Base-by-base conservation (phyloP, 192 early-diverging fungal genomes). In the Glomus cerebriforme region DNA sequence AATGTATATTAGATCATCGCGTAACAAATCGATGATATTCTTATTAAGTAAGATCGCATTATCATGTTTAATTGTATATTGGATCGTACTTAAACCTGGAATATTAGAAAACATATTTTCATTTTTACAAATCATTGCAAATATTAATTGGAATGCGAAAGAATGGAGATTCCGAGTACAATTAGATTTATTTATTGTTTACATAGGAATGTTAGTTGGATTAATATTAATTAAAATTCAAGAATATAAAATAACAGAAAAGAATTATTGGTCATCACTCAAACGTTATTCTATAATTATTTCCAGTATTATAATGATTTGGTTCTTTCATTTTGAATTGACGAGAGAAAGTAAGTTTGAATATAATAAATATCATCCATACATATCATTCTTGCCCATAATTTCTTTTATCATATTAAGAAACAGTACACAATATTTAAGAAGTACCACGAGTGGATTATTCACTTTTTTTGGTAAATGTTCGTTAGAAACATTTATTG, bases 401-500 rank as follows among this genome's bases (percentile, higher is more conserved):
- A 58, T 92, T 1, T 80, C 87, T 9, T 95, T 92, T 81, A 83
- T 91, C 3, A 81, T 92, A 31, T 84, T 93, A 15, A 91, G 92
- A 75, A 95, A 95, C 80, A 82, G 86, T 17, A 89, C 90, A 1
- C 68, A 79, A 26, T 47, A 37, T 7, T 79, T 92, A 73, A 85
- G 93, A 8, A 81, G 84, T n/a, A 87, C 82, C 5, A 82, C 87
- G 19, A 91, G 88, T 54, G 59, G 80, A 0, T 87, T 89, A 49
- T 92, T 89, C 81, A 47, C 85, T 0, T 89, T 87, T 37, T 83
- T 91, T 35, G 93, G 92, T 5, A 84, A 83, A 32, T 89, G 88
- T 74, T 92, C 90, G 8, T 80, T 95, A 12, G 93, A 95, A 80
- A 91, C 90, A 31, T 95, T 93, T 74, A 90, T 95, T 80, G 89